Base-by-base conservation (phyloP, 495 filamentous ascomycete species). In the Schizothecium vesticola region DNA sequence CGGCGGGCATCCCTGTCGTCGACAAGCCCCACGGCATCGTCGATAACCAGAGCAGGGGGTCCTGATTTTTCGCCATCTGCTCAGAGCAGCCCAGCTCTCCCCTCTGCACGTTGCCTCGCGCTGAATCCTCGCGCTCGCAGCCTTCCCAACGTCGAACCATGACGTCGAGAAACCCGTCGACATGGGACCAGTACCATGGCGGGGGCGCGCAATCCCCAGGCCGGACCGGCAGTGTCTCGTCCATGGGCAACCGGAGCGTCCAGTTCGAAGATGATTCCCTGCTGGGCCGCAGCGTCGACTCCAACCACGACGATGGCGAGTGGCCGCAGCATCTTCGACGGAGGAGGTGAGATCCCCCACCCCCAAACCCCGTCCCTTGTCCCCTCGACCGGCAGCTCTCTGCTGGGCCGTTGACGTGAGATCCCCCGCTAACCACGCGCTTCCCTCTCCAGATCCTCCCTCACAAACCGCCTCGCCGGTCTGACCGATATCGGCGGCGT, bases 401-500 rank as follows among this genome's bases (percentile, higher is more conserved):
- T 21, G n/a, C 19, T 28, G 25, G 58, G 16, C 2, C 23, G 21
- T 60, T 7, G 25, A 60, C 24, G 12, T 2, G 3, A 57, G 8
- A 13, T 60, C 61, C 7, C 13, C 28, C 3, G 43, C 63, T 67
- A 31, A 67, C 55, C 36, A 55, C 22, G 19, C 12, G n/a, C 16
- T 8, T 8, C 43, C 19, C 43, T 7, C 43, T 8, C 7, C 69
- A 88, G 87, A 73, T 91, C 91, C 3, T 96, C 94, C 21, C 83
- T 95, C 71, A 91, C 92, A 56, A 82, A 91, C 74, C 87, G 90
- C 43, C 77, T 94, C 43, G 80, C 85, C 57, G 81, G 85, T 57
- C 70, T 97, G 25, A 84, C 90, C 69, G 88, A 96, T 63, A 91
- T 89, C 13, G 95, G 95, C 56, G 95, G 95, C 29, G 90, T 92